phyloP scores from a whole-genome alignment of 176 grass and related monocot genomes.

The Paspalum notatum region DNA sequence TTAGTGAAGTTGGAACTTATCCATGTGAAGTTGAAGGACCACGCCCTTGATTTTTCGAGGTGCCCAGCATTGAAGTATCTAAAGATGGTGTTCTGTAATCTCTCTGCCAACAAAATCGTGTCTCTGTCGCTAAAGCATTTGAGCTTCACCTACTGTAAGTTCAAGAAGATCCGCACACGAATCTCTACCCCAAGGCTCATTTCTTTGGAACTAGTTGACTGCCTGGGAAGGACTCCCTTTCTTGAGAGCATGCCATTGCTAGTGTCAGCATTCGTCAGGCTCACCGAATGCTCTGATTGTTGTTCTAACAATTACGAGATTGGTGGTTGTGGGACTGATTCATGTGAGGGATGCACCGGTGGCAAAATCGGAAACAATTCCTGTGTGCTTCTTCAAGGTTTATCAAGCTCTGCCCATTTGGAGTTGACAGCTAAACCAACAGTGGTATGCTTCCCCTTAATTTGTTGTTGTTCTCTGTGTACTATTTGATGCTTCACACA shows the following conservation, averaged over 20 bases:
- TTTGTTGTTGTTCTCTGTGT: no score
- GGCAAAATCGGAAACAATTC: background rate
- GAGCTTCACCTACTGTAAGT: background rate
- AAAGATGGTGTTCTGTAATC: background rate
- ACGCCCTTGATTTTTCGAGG: background rate
- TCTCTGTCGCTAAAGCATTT: background rate
- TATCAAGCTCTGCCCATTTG: background rate
- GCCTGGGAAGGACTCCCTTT: background rate
- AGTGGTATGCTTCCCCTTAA: background rate
- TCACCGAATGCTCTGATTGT: background rate
- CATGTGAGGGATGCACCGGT: background rate
- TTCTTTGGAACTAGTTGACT: background rate
- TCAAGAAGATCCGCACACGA: background rate
- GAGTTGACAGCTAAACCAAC: background rate
- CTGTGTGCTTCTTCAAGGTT: background rate
- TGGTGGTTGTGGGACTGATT: background rate
- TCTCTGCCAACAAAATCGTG: background rate
- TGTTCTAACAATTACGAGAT: background rate
- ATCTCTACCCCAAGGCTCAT: background rate
- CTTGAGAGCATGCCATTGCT: constrained; percentile 4
- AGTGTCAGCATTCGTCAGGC: background rate
- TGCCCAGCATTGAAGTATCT: background rate
- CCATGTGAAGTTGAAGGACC: background rate
- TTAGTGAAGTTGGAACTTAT: background rate
- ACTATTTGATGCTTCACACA: no score